Conservation (phyloP, 2,329 filamentous ascomycete species). For the Colletotrichum liaoningense region DNA sequence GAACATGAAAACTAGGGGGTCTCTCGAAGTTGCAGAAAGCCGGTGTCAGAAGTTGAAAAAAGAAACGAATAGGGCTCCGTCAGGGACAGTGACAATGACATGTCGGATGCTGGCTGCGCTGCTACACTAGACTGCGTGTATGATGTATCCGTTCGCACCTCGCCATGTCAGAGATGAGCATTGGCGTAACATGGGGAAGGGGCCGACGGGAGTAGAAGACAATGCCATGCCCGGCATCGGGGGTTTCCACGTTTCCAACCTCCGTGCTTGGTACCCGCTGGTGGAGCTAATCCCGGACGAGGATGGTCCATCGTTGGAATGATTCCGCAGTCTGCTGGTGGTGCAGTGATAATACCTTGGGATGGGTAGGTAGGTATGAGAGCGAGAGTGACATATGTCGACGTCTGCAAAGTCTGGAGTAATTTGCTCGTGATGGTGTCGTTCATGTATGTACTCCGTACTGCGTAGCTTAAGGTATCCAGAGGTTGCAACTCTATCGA, state of each 20-base stretch:
- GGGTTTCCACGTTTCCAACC: constrained; percentile 8
- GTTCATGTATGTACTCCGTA: background rate
- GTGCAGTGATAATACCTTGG: background rate
- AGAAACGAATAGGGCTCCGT: constrained; percentile 8
- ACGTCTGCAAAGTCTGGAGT: background rate
- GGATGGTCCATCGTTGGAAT: constrained; percentile 1
- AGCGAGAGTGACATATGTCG: too few relatives aligned
- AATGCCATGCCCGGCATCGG: constrained; percentile 21
- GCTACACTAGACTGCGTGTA: background rate
- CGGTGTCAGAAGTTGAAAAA: constrained; percentile 28
- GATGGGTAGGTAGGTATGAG: too few relatives aligned
- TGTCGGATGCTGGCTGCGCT: constrained; percentile 25
- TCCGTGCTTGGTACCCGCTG: constrained; percentile 4
- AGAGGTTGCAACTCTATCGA: background rate
- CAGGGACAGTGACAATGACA: constrained; percentile 15
- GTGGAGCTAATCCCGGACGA: constrained; percentile 12
- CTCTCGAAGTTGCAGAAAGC: constrained; percentile 17
- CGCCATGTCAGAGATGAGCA: background rate
- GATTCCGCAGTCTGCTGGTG: background rate
- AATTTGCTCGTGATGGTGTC: background rate
- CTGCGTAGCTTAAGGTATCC: background rate
- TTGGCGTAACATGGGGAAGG: constrained; percentile 6
- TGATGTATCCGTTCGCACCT: constrained; percentile 1
- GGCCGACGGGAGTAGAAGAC: background rate
- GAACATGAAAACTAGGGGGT: background rate